phyloP scores from a whole-genome alignment of 1,284 basidiomycete species.

The Caloboletus firmus region DNA sequence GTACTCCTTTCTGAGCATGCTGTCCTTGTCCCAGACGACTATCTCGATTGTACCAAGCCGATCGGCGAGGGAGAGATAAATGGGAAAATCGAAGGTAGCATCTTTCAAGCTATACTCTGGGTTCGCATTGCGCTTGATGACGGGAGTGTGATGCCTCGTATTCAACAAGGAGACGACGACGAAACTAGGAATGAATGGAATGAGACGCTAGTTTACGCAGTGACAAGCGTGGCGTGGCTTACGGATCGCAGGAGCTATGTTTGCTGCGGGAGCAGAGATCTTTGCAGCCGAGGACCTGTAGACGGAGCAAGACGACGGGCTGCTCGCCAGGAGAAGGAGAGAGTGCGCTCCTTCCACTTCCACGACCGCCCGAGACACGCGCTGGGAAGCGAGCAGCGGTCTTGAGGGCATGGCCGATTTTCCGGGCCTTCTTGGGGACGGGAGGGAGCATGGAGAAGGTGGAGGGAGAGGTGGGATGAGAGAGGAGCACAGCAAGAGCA shows the following conservation, averaged over 20 bases:
- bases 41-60: constrained; percentile 78
- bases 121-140: constrained; percentile 77
- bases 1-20: constrained; percentile 82
- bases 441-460: constrained; percentile 31
- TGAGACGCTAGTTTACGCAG: neutral
- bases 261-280: constrained; percentile 63
- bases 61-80: constrained; percentile 75
- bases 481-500: constrained; percentile 12
- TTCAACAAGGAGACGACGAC: constrained; percentile 69
- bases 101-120: constrained; percentile 71
- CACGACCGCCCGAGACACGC: constrained; percentile 44
- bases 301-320: constrained; percentile 62
- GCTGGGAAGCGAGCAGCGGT: constrained; percentile 46
- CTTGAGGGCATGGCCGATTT: constrained; percentile 49
- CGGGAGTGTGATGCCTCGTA: constrained; percentile 73
- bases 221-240: constrained; percentile 25
- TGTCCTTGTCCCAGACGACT: constrained; percentile 93
- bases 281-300: constrained; percentile 66
- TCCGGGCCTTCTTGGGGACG: constrained; percentile 45
- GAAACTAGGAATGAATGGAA: constrained; percentile 49
- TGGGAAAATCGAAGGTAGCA: constrained; percentile 85
- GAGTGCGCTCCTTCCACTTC: constrained; percentile 43
- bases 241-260: constrained; percentile 75
- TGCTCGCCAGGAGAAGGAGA: constrained; percentile 59
- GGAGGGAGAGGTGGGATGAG: neutral